Base-by-base conservation (phyloP, 2,329 filamentous ascomycete genomes). In the Talaromyces atroroseus region DNA sequence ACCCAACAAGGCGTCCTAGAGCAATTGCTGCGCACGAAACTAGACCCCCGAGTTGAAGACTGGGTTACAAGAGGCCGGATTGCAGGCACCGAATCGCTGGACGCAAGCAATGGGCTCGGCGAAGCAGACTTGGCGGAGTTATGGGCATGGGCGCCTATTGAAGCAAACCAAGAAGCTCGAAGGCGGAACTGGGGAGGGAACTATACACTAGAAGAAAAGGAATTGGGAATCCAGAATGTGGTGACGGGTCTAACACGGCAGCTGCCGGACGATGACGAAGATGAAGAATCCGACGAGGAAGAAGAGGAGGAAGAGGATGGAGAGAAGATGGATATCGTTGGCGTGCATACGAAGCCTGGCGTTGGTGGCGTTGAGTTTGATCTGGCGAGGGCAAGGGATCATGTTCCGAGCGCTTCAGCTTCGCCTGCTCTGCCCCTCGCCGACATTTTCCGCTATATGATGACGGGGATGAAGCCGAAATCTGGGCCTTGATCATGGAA, bases 1-100 rank as follows among this genome's bases (percentile, higher is more conserved):
- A 86, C 81, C 5, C 84, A 89, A 69, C 74, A 68, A 1, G 65
- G 68, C 49, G 78, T 89, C 3, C 79, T 92, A 1, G 78, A 82
- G 24, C 82, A 87, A 64, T 78, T 95, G 2, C 77, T 95, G 32
- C 86, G 90, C 40, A 95, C 94, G 73, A 94, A 94, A 69, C 80
- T 91, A 49, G 90, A 94, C 62, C 89, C 89, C 0, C 80, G 83
- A 23, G 85, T 91, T 18, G 88, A 92, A 67, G 83, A 85, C 56
- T 86, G 87, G 74, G 84, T 92, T 24, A 81, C 84, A 21, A 76
- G 84, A 52, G 87, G 85, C 1, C 80, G 82, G 57, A 75, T 76
- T 26, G 76, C 77, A 36, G 60, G 57, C 11, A 29, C 46, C 6
- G 58, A 32, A 16, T 44, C 48, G 1, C 55, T 48, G 38, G 53